Evolutionary conservation across 148 eudicot species (phyloP), one percentile per base, ranked within the genome.

Genomic region (Dianthus caryophyllus): DNA sequence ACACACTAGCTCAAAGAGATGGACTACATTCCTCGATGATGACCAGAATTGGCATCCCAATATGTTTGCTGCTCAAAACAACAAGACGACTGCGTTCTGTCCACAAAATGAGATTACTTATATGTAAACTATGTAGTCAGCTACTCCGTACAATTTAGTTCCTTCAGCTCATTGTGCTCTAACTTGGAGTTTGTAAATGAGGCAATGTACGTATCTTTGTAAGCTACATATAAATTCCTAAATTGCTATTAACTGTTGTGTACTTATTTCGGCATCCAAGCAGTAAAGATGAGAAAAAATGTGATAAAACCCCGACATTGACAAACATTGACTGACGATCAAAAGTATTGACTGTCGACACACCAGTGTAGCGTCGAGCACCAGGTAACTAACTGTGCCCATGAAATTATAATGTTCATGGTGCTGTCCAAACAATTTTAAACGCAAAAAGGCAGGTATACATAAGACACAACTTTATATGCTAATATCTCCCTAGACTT

Each of bases 21-120:
- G 96, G 98, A 75, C 93, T 63, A 83, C 88, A 17, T 89, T 41
- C 44, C 44, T 85, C 53, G 88, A 85, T 30, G 93, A 86, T 41
- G 88, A 79, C 31, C 85, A 89, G 66, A 89, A 89, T 49, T 67
- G 76, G 47, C 89, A 89, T 71, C 98, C 98, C 22, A 89, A 93
- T 73, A 83, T 79, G 6, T 80, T 80, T 78, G 65, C 83, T 67
- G 65, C 82, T 30, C 69, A 63, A 22, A 69, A 58, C 39, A 46
- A 67, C 26, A 59, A 57, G 52, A 26, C 55, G 5, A 24, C 74
- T 16, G 5, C 44, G 36, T 61, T 48, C 54, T 43, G 6, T 52
- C 54, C 67, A 20, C 57, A 54, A 9, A 61, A 54, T 57, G 60
- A 18, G 20, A 17, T 17, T 47, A n/a, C 20, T n/a, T 5, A 16